Conservation (phyloP, 2,329 filamentous ascomycete species). For the Xylaria arbuscula region DNA sequence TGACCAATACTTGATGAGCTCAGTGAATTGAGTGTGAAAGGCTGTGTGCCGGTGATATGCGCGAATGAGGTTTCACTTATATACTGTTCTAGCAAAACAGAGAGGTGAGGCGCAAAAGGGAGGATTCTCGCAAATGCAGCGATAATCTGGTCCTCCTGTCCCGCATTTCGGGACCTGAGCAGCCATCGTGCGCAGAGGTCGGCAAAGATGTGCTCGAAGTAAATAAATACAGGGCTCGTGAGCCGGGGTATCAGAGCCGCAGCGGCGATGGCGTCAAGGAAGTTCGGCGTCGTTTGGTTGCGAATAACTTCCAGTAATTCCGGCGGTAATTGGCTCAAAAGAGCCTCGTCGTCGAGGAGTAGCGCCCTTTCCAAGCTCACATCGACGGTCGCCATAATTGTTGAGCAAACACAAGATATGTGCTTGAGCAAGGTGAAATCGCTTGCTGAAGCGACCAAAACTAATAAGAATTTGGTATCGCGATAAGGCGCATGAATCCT, state of each 20-base stretch:
- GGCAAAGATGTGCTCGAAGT: constrained; percentile 80
- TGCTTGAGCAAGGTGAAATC: constrained; percentile 37
- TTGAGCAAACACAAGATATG: constrained; percentile 39
- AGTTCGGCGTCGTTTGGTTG: constrained; percentile 69
- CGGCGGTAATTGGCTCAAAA: constrained; percentile 71
- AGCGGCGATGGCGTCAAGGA: constrained; percentile 77
- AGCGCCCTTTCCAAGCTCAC: constrained; percentile 65
- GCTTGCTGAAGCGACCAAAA: constrained; percentile 17
- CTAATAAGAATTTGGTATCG: constrained; percentile 38
- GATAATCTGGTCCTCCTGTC: constrained; percentile 61
- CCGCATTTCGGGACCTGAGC: constrained; percentile 56
- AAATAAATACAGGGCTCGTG: constrained; percentile 78
- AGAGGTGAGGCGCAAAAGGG: constrained; percentile 83
- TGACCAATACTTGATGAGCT: constrained; percentile 34
- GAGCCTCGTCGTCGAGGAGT: constrained; percentile 65
- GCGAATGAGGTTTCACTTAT: constrained; percentile 49
- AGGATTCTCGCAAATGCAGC: constrained; percentile 82
- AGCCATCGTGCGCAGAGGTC: constrained; percentile 88
- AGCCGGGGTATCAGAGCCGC: constrained; percentile 75
- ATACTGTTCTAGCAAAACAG: constrained; percentile 72
- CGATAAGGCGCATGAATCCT: constrained; percentile 34
- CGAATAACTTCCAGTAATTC: constrained; percentile 77
- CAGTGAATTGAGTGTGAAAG: constrained; percentile 48
- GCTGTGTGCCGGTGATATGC: constrained; percentile 35
- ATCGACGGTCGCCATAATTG: constrained; percentile 66